These are phyloP conservation scores for Globisporangium apiculatum DNA, from an alignment of 352 stramenopile species.

Conservation along the genomic window DNA sequence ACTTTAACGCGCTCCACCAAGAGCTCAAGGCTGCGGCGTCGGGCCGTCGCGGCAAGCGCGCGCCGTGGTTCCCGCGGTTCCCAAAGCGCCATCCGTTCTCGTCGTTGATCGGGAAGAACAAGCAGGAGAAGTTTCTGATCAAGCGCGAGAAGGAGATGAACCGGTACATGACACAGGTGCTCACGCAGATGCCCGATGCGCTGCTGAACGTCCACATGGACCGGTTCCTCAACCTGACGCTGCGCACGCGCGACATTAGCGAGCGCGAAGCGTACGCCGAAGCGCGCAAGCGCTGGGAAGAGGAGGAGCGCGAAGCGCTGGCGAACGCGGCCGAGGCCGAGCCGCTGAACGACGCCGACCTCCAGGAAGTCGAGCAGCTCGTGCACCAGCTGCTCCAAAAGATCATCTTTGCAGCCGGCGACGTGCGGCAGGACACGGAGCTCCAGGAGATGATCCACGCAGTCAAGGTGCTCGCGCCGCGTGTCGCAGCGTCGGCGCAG, in stretches of 20 bases:
- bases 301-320: constrained; percentile 82
- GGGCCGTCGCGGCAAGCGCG: constrained; percentile 76
- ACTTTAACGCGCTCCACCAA: constrained; percentile 87
- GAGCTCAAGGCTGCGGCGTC: constrained; percentile 83
- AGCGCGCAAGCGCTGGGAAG: constrained; percentile 81
- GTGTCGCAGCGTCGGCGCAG: constrained; percentile 75
- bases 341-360: constrained; percentile 80
- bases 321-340: constrained; percentile 80
- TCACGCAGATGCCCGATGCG: constrained; percentile 87
- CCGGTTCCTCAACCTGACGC: constrained; percentile 84
- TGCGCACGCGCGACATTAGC: constrained; percentile 82
- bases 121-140: constrained; percentile 89
- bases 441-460: constrained; percentile 89
- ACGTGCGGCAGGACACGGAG: constrained; percentile 84
- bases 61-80: constrained; percentile 87
- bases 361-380: constrained; percentile 86
- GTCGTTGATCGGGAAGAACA: constrained; percentile 88
- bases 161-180: constrained; percentile 87
- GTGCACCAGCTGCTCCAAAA: constrained; percentile 86
- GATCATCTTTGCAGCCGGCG: constrained; percentile 82
- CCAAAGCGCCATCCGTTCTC: constrained; percentile 88
- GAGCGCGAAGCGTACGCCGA: constrained; percentile 86
- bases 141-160: constrained; percentile 89
- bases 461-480: constrained; percentile 81
- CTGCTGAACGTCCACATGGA: constrained; percentile 87